These are phyloP conservation scores for Cyberlindnera lachancei DNA, from an alignment of 805 yeast genomes.

Conservation along the genomic window DNA sequence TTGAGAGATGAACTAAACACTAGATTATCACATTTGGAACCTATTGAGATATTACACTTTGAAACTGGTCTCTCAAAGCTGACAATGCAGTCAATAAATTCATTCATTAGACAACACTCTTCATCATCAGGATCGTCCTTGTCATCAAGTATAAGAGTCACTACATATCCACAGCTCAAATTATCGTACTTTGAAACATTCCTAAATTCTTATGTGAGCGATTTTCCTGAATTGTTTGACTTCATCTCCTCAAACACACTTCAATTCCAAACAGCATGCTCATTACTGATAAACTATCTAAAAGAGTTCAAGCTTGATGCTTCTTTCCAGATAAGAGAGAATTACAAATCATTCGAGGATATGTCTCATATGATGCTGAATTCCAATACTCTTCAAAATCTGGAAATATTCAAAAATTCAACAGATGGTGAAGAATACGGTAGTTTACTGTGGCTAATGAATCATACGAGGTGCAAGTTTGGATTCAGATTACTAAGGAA, in stretches of 20 bases:
- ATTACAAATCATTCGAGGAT: conserved; percentile 44
- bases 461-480: conserved; percentile 71
- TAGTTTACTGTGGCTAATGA: conserved; percentile 69
- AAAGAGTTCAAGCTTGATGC: conserved; percentile 54
- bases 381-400: conserved; percentile 55
- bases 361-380: conserved; percentile 47
- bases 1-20: conserved; percentile 63
- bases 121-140: too few species aligned
- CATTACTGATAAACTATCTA: conserved; percentile 46
- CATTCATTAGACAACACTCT: conserved; percentile 23
- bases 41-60: conserved; percentile 60
- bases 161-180: conserved; percentile 11
- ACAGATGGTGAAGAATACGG: conserved; percentile 55
- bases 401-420: conserved; percentile 68
- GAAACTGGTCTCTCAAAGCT: conserved; percentile 27
- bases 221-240: conserved; percentile 18
- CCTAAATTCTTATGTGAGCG: conserved; percentile 9
- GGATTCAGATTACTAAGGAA: conserved; percentile 60
- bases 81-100: conserved; percentile 4
- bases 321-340: conserved; percentile 44
- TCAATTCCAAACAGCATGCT: conserved; percentile 31
- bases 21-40: conserved; percentile 63
- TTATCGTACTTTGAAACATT: conserved; percentile 9
- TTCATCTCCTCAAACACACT: conserved; percentile 19
- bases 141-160: conserved; percentile 10